A percentile compares a stretch with the other conserved stretches of the same genome.
Conservation (phyloP, 2,329 filamentous ascomycete genomes). For the Aspergillus fumigatiaffinis region DNA sequence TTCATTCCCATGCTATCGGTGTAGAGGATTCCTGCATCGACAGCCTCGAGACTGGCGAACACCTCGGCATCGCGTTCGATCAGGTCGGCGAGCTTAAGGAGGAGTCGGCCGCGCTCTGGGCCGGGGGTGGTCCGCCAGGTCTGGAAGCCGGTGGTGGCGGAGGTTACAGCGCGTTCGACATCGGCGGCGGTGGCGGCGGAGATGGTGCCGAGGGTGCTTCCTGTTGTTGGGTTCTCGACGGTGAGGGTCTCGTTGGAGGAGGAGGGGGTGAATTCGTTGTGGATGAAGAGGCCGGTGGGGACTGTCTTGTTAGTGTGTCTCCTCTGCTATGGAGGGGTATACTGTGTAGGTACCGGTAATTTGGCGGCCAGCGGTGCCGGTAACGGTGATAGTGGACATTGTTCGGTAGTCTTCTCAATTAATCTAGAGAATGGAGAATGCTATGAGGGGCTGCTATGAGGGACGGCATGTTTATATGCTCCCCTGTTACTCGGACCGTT, state of each 20-base stretch:
- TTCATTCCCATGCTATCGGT: constrained; percentile 21
- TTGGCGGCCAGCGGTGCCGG: constrained; percentile 14
- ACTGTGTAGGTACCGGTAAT: constrained; percentile 6
- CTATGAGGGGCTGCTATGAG: too few species aligned
- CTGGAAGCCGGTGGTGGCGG: constrained; percentile 16
- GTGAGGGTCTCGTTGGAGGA: constrained; percentile 13
- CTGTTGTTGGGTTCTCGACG: constrained; percentile 24
- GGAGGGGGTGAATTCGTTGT: constrained; percentile 25
- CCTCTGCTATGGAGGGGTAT: too few species aligned
- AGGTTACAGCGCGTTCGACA: constrained; percentile 12
- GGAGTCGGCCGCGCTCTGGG: constrained; percentile 13
- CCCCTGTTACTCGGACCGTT: not conserved
- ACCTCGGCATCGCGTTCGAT: constrained; percentile 25
- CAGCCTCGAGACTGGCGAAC: constrained; percentile 22
- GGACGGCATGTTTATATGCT: not conserved
- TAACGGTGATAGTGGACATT: constrained; percentile 2
- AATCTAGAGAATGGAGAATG: not conserved
- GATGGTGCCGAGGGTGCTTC: constrained; percentile 17
- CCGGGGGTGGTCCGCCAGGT: constrained; percentile 21
- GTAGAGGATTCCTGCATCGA: constrained; percentile 23
- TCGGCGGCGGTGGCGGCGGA: constrained; percentile 17
- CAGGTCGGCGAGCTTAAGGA: constrained; percentile 24
- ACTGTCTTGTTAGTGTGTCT: constrained; percentile 8
- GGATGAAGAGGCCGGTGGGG: constrained; percentile 25
- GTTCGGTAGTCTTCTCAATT: too few species aligned